These are phyloP conservation scores for Cucurbita maxima DNA, from an alignment of 306 rosid genomes.

Conservation along the genomic window DNA sequence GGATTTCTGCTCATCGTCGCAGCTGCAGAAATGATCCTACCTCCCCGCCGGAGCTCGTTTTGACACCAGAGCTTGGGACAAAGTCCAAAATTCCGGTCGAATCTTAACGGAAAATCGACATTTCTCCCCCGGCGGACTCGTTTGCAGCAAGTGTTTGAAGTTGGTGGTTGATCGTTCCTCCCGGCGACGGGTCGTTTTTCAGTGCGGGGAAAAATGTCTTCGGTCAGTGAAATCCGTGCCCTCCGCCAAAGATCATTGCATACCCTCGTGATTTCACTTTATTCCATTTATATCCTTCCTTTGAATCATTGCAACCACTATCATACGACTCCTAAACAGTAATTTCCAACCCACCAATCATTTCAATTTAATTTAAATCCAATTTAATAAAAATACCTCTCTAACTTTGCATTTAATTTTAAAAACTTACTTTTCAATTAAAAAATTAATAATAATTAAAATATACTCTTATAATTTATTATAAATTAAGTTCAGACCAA, in stretches of 20 bases:
- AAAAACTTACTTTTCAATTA: too few relatives aligned
- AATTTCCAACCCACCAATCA: neutral
- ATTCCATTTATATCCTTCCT: slow-evolving; percentile 7
- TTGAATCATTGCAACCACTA: neutral
- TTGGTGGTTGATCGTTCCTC: neutral
- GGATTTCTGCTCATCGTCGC: slow-evolving; percentile 5
- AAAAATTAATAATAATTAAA: too few relatives aligned
- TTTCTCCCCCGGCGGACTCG: neutral
- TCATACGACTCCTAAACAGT: neutral
- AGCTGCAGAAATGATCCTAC: slow-evolving; percentile 2
- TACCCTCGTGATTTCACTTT: slow-evolving; percentile 11
- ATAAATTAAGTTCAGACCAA: too few relatives aligned
- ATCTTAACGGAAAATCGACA: neutral
- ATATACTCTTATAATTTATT: too few relatives aligned
- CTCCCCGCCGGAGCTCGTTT: neutral
- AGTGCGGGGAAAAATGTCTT: neutral
- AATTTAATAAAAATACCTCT: neutral
- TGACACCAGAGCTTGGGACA: neutral
- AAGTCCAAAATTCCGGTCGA: neutral
- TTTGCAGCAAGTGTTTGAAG: neutral
- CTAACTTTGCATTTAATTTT: too few relatives aligned
- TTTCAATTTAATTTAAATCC: neutral
- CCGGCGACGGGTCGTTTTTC: slow-evolving; percentile 5
- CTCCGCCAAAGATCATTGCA: neutral
- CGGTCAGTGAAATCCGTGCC: neutral